Base-by-base conservation (phyloP, 2,329 filamentous ascomycete species). In the Diaporthe sp. region DNA sequence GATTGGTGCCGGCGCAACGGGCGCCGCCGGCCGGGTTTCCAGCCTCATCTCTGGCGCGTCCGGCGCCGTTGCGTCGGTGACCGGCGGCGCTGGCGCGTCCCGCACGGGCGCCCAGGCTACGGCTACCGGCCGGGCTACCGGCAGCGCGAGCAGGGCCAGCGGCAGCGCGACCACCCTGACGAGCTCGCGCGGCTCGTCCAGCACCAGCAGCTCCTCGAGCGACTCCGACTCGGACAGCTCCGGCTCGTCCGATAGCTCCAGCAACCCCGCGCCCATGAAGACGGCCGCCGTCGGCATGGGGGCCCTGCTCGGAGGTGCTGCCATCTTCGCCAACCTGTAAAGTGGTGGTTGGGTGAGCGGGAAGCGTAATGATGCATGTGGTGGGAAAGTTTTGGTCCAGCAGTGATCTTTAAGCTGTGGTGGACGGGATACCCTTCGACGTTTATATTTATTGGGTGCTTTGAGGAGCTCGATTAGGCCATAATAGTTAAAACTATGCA, bases 221-320 rank as follows among this genome's bases (percentile, higher is more conserved):
- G 35, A 35, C 32, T 32, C 42, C 47, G 76, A 77, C 25, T 77
- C 76, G 37, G 69, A 50, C n/a, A 63, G 69, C 25, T 75, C 77
- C 27, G 68, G 66, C 27, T 76, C 77, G 19, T 70, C 50, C 22
- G 44, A 47, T 6, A 72, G 72, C 44, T 69, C 77, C 17, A 77
- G 73, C 66, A 74, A 79, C 72, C 80, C 77, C 10, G 82, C 82
- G 9, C 79, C 83, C 59, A 78, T 79, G 72, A 83, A 82, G 75
- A 87, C 85, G 22, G 86, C 81, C 37, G 85, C 83, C 37, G 77
- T 87, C 55, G 86, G 83, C 27, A 79, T 88, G 61, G 86, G 86
- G 42, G 86, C 86, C 32, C 81, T 88, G 73, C 80, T 88, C 65
- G 87, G 86, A 32, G 87, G 86, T 77, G 85, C 84, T 4, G 87